These are phyloP conservation scores for Mycotypha africana DNA, from an alignment of 371 early-diverging fungal genomes.

Conservation along the genomic window DNA sequence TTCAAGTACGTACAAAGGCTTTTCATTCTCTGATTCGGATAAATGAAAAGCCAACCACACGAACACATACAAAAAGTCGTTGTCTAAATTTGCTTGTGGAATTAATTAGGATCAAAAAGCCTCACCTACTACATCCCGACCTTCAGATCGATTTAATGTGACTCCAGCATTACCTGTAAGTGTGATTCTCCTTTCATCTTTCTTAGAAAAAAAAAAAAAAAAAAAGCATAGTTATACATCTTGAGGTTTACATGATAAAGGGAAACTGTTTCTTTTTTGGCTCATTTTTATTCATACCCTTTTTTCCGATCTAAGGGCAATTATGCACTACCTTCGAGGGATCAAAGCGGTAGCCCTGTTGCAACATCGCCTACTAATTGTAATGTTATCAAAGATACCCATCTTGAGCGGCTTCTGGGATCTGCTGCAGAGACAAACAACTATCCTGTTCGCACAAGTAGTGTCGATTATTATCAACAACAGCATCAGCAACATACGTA, in stretches of 20 bases:
- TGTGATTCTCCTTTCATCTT: too few species aligned
- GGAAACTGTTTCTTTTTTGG: too few species aligned
- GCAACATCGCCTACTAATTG: too few species aligned
- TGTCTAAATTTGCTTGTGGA: too few species aligned
- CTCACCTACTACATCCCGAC: constrained; percentile 5
- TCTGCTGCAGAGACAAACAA: constrained; percentile 2
- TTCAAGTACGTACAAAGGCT: neutral
- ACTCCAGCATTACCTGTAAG: constrained; percentile 10
- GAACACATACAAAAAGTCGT: neutral
- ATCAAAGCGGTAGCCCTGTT: constrained; percentile 11
- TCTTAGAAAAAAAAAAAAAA: too few species aligned
- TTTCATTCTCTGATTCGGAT: neutral
- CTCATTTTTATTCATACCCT: too few species aligned
- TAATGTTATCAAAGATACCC: neutral
- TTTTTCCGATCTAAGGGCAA: constrained; percentile 7
- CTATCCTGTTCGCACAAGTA: constrained; percentile 4
- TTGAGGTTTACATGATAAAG: too few species aligned
- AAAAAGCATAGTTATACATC: too few species aligned
- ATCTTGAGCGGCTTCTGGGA: neutral
- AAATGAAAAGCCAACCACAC: neutral
- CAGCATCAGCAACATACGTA: constrained; percentile 5
- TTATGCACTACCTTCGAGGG: constrained; percentile 10
- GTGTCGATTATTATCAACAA: constrained; percentile 5
- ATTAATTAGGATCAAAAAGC: neutral
- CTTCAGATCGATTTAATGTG: constrained; percentile 3